Evolutionary conservation across 768 basidiomycete species (phyloP).

Genomic region (Atractiella rhizophila): DNA sequence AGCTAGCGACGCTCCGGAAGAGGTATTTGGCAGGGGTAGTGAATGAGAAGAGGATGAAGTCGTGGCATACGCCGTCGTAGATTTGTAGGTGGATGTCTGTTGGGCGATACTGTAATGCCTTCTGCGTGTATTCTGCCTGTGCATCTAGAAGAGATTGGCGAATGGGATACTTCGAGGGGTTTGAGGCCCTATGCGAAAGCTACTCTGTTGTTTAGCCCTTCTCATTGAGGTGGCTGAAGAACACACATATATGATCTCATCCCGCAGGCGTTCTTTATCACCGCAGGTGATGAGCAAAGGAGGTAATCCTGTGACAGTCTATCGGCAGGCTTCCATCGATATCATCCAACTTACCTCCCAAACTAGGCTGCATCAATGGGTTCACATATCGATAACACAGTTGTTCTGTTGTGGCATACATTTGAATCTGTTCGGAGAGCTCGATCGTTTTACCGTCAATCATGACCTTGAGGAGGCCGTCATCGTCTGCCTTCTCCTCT

Average conservation of each 20-base stretch:
- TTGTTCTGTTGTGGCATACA: conserved; percentile 50
- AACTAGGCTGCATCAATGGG: conserved; percentile 25
- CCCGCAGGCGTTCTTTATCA: conserved; percentile 71
- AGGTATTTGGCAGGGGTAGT: conserved; percentile 21
- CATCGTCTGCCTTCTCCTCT: conserved; percentile 1
- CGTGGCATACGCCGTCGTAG: conserved; percentile 15
- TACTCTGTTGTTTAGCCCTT: neutral
- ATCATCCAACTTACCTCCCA: neutral
- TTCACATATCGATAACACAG: conserved; percentile 51
- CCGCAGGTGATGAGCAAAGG: conserved; percentile 26
- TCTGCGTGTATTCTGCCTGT: conserved; percentile 15
- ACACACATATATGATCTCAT: conserved; percentile 64
- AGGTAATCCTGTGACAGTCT: neutral
- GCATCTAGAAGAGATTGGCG: conserved; percentile 32
- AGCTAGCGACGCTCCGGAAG: conserved; percentile 24
- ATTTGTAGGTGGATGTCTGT: conserved; percentile 16
- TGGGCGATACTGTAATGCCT: conserved; percentile 8
- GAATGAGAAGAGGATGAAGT: conserved; percentile 15
- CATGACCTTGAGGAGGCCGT: conserved; percentile 13
- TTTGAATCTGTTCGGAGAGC: conserved; percentile 33
- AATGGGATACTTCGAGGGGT: conserved; percentile 47
- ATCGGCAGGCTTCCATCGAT: too few species aligned
- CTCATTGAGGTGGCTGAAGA: neutral
- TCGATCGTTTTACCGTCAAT: conserved; percentile 21
- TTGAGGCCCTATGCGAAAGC: conserved; percentile 61